Percentiles rank a stretch among this genome's conserved stretches.
phyloP scores from a whole-genome alignment of 176 grass and related monocot genomes.

The Aegilops tauschii region DNA sequence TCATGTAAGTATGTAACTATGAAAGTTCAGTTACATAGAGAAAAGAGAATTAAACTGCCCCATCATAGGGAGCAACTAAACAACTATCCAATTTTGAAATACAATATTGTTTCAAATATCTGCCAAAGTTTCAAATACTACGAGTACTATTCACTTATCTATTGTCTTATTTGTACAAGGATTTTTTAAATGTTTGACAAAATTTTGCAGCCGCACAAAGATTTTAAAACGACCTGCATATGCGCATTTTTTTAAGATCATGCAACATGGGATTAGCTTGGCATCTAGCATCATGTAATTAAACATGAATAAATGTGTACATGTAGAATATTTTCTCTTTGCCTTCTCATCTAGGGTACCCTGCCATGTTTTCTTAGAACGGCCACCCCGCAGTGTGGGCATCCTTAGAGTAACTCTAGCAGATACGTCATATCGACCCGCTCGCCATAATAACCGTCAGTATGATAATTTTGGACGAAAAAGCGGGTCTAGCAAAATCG shows the following conservation, averaged over 20 bases:
- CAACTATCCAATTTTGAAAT: neutral
- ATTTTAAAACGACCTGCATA: neutral
- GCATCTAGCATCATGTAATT: no score
- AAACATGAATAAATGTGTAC: no score
- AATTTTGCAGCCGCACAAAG: neutral
- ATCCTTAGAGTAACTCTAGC: no score
- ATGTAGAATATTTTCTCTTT: no score
- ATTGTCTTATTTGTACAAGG: neutral
- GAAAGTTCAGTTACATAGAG: constrained; percentile 16
- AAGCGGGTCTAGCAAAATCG: no score
- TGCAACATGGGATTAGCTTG: no score
- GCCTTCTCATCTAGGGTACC: no score
- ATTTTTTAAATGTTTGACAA: neutral
- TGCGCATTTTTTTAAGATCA: neutral
- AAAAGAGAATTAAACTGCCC: neutral
- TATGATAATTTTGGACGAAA: no score
- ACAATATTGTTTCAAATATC: neutral
- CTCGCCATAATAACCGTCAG: no score
- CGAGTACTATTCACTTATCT: neutral
- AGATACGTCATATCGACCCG: no score
- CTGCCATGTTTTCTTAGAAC: no score
- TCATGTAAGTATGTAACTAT: constrained; percentile 1
- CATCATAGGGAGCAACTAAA: neutral
- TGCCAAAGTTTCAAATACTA: neutral
- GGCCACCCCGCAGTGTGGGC: no score